Percentiles rank a stretch among this genome's conserved stretches.
Evolutionary conservation across 2,329 filamentous ascomycete species (phyloP).

Genomic region (Tolypocladium pustulatum): DNA sequence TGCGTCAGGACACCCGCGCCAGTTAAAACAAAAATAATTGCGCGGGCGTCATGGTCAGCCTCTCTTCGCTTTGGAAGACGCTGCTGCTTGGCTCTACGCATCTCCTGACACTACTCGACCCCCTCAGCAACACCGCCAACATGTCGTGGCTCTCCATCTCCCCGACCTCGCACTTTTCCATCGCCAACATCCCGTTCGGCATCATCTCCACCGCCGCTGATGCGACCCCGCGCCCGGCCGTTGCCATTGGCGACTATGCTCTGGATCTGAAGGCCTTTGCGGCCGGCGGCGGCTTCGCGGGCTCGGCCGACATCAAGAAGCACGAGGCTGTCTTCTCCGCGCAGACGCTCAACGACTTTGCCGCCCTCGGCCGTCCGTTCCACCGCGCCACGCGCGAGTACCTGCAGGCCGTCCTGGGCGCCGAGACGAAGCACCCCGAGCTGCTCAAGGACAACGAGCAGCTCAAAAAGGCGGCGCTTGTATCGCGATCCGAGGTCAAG

Average conservation of each 20-base stretch:
- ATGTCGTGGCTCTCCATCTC: constrained; percentile 17
- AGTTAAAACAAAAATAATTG: background rate
- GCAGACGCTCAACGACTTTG: constrained; percentile 21
- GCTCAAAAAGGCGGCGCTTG: constrained; percentile 16
- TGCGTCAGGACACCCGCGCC: background rate
- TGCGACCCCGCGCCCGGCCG: constrained; percentile 48
- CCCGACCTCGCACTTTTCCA: constrained; percentile 43
- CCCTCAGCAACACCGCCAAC: background rate
- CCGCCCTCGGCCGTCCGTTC: constrained; percentile 52
- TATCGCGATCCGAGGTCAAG: constrained; percentile 34
- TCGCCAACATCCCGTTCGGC: constrained; percentile 76
- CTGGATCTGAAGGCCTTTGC: constrained; percentile 60
- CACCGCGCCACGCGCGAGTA: constrained; percentile 61
- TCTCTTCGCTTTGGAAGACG: background rate
- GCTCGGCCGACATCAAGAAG: constrained; percentile 12
- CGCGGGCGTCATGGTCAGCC: background rate
- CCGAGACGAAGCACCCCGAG: constrained; percentile 35
- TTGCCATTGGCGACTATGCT: constrained; percentile 63
- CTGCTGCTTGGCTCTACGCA: background rate
- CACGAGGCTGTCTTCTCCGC: constrained; percentile 15
- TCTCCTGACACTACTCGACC: background rate
- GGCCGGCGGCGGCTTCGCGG: constrained; percentile 26
- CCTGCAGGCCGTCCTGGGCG: constrained; percentile 48
- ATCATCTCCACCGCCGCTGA: constrained; percentile 58
- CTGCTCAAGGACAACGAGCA: constrained; percentile 24